These are phyloP conservation scores for Arachnopeziza araneosa DNA, from an alignment of 2,329 filamentous ascomycete genomes.

Conservation along the genomic window DNA sequence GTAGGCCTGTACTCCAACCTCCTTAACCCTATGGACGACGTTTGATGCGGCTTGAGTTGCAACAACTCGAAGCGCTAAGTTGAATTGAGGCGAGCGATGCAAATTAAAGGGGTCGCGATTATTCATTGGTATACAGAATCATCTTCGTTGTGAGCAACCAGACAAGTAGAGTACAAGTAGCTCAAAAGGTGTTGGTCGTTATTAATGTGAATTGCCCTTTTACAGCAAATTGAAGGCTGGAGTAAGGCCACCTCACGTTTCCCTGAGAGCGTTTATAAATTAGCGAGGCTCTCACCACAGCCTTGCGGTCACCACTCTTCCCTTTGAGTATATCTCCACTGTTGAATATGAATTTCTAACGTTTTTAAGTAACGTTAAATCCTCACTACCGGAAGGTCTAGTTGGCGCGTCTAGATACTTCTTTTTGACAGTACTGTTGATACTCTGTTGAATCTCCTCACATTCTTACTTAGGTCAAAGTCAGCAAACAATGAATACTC, in stretches of 20 bases:
- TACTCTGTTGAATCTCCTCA: no score
- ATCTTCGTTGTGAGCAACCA: slow-evolving; percentile 24
- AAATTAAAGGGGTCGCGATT: slow-evolving; percentile 33
- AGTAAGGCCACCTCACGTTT: neutral
- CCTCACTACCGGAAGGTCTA: no score
- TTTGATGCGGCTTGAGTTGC: slow-evolving; percentile 41
- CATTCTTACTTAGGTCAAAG: no score
- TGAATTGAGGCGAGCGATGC: slow-evolving; percentile 41
- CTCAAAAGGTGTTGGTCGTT: neutral
- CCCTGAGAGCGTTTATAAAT: neutral
- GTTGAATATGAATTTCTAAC: no score
- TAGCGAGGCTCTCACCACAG: neutral
- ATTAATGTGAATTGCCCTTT: neutral
- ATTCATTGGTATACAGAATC: slow-evolving; percentile 28
- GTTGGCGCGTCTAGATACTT: no score
- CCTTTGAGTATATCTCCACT: neutral
- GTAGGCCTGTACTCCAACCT: slow-evolving; percentile 43
- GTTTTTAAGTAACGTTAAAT: no score
- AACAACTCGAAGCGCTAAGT: slow-evolving; percentile 42
- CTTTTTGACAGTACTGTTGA: no score
- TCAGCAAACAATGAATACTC: no score
- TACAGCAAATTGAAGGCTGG: neutral
- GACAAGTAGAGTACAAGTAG: slow-evolving; percentile 6
- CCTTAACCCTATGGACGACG: slow-evolving; percentile 43
- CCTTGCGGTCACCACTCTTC: neutral